Evolutionary conservation across 2,329 filamentous ascomycete genomes (phyloP), one percentile per base, ranked within the genome.

Genomic region (Cladophialophora exuberans): DNA sequence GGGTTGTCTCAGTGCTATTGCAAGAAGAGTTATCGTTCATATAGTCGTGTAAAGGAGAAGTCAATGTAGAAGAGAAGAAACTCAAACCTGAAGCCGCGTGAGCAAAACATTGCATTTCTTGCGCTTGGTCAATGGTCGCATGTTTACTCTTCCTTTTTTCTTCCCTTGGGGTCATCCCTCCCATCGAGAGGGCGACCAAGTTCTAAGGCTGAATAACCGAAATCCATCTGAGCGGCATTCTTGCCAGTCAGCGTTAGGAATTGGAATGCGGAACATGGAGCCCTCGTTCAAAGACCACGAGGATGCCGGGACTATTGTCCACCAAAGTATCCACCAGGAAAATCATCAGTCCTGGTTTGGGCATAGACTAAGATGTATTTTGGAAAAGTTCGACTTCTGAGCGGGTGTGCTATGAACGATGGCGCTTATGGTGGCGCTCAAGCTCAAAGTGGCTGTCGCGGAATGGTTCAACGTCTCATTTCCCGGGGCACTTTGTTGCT

Each of bases 241-340:
- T 52, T 57, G 30, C 58, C 58, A 61, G 52, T 56, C 52, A 56
- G 48, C 55, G 55, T 58, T 56, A 61, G 58, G 39, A 41, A 45
- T 42, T 53, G 51, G 54, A 58, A 58, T 58, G 55, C 35, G 55
- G 30, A 26, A n/a, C 44, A 48, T 18, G 25, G n/a, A n/a, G n/a
- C n/a, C n/a, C 39, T 47, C 6, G 20, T 49, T 28, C 20, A n/a
- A n/a, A n/a, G 33, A 49, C 46, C 33, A 49, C 28, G 33, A 23
- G 13, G 46, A 39, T n/a, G 23, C 33, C 20, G 4, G 33, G 17
- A 38, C 35, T 38, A 11, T 15, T n/a, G 45, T 20, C 47, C 57
- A 10, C 36, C 36, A 20, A 47, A 22, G 23, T 22, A 44, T 38
- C 36, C 31, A 25, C 42, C 35, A 22, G 23, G 35, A 48, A 41